Base-by-base conservation (phyloP, 2,329 filamentous ascomycete genomes). In the Nigrograna mackinnonii region DNA sequence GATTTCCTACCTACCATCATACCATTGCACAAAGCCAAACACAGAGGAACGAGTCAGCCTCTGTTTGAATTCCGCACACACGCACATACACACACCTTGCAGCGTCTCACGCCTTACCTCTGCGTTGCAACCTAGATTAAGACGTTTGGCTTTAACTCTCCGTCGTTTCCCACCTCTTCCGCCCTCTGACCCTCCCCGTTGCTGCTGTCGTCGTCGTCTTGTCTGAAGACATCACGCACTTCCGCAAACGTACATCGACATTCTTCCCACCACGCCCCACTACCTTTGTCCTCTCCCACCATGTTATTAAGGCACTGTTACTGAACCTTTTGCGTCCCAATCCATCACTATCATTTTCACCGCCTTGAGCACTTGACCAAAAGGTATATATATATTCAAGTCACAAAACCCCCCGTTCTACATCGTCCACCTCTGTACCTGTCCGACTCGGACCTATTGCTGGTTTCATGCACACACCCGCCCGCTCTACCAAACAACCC, bases 401-500 rank as follows among this genome's bases (percentile, higher is more conserved):
- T n/a, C n/a, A n/a, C n/a, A n/a, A n/a, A n/a, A n/a, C n/a, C n/a
- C n/a, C n/a, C n/a, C n/a, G n/a, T n/a, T n/a, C n/a, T n/a, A n/a
- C n/a, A n/a, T n/a, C n/a, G n/a, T 34, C 46, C 52, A 44, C 54
- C 52, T 45, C 51, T 37, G 40, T 57, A 49, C 56, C 55, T 61
- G 60, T 58, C 57, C 62, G 62, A 66, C 60, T 63, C 58, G 60
- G 58, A 41, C 43, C 40, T 43, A 57, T 49, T 62, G 47, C 52
- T 54, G 59, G 54, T 44, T 62, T 58, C 49, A 55, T 62, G 60
- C 57, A 40, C 54, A 41, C 52, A 50, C 46, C 55, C 55, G 58
- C 51, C 38, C 43, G 48, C 43, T 49, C 50, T 55, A 58, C 64
- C 63, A 67, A 67, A 66, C 65, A 56, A 38, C 50, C 50, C 46